Base-by-base conservation (phyloP, 2,329 filamentous ascomycete species). In the Incumbomyces delicatus region DNA sequence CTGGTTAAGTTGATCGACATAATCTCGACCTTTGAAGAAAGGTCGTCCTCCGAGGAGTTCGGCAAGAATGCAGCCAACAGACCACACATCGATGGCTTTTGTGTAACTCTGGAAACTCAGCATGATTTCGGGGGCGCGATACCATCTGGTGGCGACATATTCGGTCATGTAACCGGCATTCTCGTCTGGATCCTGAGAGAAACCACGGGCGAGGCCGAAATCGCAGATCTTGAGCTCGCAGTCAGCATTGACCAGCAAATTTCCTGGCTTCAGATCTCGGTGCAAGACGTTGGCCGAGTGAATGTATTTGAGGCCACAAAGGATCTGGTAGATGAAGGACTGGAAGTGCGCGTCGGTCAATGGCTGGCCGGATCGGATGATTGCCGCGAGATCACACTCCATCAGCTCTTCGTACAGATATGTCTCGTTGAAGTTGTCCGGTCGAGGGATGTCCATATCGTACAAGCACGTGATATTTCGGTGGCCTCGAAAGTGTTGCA, bases 81-180 rank as follows among this genome's bases (percentile, higher is more conserved):
- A 98, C 92, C 92, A 98, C 30, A 98, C 90, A 64, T 98, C 92
- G 68, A 98, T 98, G 58, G 92, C 92, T 87, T 98, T 98, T 61
- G 92, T 98, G 69, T 98, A 98, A 73, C 88, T 95, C 70, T 96
- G 90, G 79, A 98, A 98, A 73, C 88, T 95, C 67, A 98, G 73
- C 92, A 98, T 98, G 59, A 98, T 98, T 68, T 98, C 92, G 4
- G 92, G 92, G 2, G 92, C 92, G 69, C 92, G 84, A 68, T 98
- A 98, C 92, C 92, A 98, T 72, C 92, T 79, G 44, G 92, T 98
- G 42, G 92, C 92, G 47, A 98, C 92, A 62, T 98, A 98, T 70
- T 98, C 92, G 10, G 92, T 98, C 92, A 98, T 96, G 70, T 96
- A 98, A 17, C 92, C 92, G 14, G 92, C 92, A 64, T 96, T 96